Evolutionary conservation across 768 basidiomycete genomes (phyloP).

Genomic region (Leccinum rimulosum): DNA sequence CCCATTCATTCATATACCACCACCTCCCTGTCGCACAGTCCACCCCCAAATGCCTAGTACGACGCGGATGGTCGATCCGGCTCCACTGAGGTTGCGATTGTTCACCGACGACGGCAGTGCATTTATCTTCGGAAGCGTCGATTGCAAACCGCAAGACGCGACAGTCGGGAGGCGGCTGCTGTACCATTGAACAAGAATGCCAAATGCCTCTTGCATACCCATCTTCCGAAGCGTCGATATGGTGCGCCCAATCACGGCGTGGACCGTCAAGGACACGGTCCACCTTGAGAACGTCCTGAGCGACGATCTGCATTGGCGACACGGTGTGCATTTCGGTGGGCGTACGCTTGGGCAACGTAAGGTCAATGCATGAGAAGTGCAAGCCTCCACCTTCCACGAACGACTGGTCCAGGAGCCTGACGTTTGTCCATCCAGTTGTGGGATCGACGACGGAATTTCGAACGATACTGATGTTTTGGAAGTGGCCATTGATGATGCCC

Average conservation of each 20-base stretch:
- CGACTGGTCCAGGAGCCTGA: background rate
- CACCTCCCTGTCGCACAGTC: background rate
- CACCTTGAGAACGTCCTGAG: background rate
- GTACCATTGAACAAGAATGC: background rate
- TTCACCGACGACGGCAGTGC: background rate
- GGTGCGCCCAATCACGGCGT: no score
- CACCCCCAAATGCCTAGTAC: background rate
- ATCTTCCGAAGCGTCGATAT: background rate
- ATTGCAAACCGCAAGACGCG: background rate
- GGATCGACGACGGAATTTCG: conserved; percentile 1
- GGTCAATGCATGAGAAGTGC: background rate
- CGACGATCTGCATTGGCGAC: background rate
- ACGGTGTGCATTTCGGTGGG: background rate
- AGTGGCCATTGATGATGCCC: background rate
- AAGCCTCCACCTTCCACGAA: background rate
- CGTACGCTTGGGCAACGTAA: background rate
- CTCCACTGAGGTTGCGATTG: background rate
- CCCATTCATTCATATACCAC: background rate
- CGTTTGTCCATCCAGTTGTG: background rate
- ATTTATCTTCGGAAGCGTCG: background rate
- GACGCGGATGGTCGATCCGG: background rate
- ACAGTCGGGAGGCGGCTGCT: background rate
- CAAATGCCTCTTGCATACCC: background rate
- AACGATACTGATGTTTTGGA: background rate
- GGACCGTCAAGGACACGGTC: background rate